A percentile compares a stretch with the other conserved stretches of the same genome.
Conservation (phyloP, 2,329 filamentous ascomycete genomes). For the Cladophialophora chaetospira region DNA sequence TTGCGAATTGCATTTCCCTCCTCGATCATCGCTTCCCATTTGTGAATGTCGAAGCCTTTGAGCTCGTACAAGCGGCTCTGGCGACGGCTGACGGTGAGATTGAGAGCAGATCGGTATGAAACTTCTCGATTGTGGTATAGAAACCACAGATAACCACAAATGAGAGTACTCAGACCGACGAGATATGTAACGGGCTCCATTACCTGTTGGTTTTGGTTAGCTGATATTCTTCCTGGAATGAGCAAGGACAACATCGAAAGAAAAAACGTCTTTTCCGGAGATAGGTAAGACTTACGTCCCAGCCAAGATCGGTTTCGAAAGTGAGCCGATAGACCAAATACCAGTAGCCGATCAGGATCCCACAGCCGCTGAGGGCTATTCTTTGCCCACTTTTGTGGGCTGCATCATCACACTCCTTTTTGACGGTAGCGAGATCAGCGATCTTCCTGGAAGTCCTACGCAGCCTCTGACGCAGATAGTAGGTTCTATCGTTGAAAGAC, state of each 20-base stretch:
- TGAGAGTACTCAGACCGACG: conserved; percentile 74
- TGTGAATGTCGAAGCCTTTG: conserved; percentile 71
- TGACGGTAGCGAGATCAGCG: conserved; percentile 69
- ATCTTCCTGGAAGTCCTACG: conserved; percentile 71
- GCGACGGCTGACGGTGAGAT: conserved; percentile 77
- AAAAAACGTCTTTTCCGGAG: too few relatives aligned
- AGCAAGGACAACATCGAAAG: background rate
- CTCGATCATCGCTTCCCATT: conserved; percentile 77
- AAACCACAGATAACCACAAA: conserved; percentile 92
- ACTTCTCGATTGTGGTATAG: conserved; percentile 89
- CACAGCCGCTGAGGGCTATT: conserved; percentile 78
- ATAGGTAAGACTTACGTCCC: conserved; percentile 58
- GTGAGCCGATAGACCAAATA: conserved; percentile 71
- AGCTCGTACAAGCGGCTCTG: conserved; percentile 75
- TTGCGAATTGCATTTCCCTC: conserved; percentile 75
- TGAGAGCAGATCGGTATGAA: conserved; percentile 81
- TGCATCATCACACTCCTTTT: conserved; percentile 76
- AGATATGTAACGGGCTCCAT: conserved; percentile 64
- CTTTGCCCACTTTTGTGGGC: conserved; percentile 77
- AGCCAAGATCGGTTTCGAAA: conserved; percentile 74
- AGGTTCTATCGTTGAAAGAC: conserved; percentile 85
- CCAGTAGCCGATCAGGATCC: conserved; percentile 75
- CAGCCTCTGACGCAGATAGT: conserved; percentile 78
- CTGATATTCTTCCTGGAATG: conserved; percentile 65
- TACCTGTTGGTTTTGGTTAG: too few relatives aligned